Evolutionary conservation across 2,329 filamentous ascomycete species (phyloP), one percentile per base, ranked within the genome.

Genomic region (Epichloe sibirici): DNA sequence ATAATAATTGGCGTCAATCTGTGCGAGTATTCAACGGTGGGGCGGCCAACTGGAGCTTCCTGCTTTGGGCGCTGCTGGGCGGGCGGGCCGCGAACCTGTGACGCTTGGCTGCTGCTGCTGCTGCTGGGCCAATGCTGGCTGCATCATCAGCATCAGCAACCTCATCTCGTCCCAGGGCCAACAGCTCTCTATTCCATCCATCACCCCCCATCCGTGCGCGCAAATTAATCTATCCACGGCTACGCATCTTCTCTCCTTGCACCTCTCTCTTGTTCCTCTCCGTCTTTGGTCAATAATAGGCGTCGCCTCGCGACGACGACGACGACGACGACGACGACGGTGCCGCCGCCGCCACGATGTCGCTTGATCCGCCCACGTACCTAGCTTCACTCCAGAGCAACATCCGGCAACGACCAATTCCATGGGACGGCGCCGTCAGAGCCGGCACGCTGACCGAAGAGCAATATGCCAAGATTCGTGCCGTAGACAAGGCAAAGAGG

Each of bases 401-500:
- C 77, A 95, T 97, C 69, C 88, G 93, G 66, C 86, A 88, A 66
- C 83, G 93, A 61, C 90, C 90, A 59, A 95, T 98, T 71, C 90
- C 91, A 54, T 98, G 93, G 93, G 91, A 97, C 71, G 91, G 91
- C 63, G 90, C 91, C 63, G 89, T 95, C 60, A 83, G 93, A 69
- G 89, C 89, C 62, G 89, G 90, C 69, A 93, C 89, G 65, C 87
- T 98, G 71, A 95, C 88, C 54, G 91, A 97, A 61, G 85, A 87
- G 61, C 91, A 98, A 71, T 81, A 96, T 62, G 88, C 86, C 74
- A 91, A 90, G 78, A 95, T 98, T 73, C 90, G 90, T 70, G 88
- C 90, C 56, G 88, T 97, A 62, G 93, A 97, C 70, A 97, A 96
- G 73, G 88, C 93, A 59, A 87, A 90, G 69, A 93, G 89, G 69